These are phyloP conservation scores for Parafenestella ontariensis DNA, from an alignment of 2,329 filamentous ascomycete genomes.

Conservation along the genomic window DNA sequence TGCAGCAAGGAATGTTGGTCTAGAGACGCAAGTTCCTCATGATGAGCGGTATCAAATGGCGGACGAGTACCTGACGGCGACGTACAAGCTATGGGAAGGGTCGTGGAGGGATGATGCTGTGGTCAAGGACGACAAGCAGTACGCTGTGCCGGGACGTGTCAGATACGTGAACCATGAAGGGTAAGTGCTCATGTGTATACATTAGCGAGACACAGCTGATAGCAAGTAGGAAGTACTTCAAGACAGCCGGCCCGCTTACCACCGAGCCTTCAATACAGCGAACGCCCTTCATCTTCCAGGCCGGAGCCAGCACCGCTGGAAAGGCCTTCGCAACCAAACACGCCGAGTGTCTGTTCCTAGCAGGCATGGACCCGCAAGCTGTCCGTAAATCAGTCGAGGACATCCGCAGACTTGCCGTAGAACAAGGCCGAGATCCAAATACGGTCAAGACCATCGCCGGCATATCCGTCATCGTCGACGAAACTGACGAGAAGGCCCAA, in stretches of 20 bases:
- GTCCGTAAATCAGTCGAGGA: conserved; percentile 67
- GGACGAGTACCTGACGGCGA: conserved; percentile 71
- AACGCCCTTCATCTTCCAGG: conserved; percentile 72
- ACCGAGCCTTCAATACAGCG: conserved; percentile 70
- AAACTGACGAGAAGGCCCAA: conserved; percentile 68
- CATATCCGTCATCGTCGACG: conserved; percentile 67
- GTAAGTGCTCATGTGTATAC: not conserved
- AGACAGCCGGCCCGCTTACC: conserved; percentile 71
- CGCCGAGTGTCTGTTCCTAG: conserved; percentile 73
- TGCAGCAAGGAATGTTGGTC: conserved; percentile 67
- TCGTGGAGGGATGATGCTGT: conserved; percentile 72
- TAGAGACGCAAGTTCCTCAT: conserved; percentile 62
- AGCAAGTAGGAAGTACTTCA: conserved; percentile 62
- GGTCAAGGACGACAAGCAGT: conserved; percentile 62
- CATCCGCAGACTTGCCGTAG: conserved; percentile 64
- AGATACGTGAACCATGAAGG: conserved; percentile 69
- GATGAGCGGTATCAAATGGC: conserved; percentile 71
- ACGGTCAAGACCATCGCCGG: conserved; percentile 71
- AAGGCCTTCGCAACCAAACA: conserved; percentile 72
- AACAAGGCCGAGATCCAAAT: conserved; percentile 60
- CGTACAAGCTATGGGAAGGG: conserved; percentile 71
- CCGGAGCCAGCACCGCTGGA: conserved; percentile 69
- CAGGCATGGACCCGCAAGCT: conserved; percentile 55
- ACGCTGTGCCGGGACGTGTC: conserved; percentile 63
- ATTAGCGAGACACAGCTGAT: not conserved